Conservation (phyloP, 2,329 filamentous ascomycete species). For the Penicillium fuscoglaucum region DNA sequence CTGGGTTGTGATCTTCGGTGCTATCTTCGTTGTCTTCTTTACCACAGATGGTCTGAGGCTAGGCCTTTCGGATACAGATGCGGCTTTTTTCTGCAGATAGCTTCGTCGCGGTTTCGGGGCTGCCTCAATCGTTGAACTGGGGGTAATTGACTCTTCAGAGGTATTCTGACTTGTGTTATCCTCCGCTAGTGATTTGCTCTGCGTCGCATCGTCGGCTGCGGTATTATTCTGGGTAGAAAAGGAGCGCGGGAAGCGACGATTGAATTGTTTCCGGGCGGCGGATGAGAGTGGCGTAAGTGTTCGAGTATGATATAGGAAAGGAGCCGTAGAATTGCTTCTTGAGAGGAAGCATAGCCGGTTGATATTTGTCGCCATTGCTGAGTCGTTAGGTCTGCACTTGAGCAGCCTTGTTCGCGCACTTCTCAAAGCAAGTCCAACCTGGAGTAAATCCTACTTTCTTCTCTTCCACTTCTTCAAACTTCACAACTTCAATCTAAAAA, state of each 20-base stretch:
- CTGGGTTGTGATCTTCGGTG: constrained; percentile 22
- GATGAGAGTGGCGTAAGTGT: constrained; percentile 49
- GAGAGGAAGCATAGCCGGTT: constrained; percentile 31
- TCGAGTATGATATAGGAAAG: constrained; percentile 72
- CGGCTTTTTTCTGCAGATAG: constrained; percentile 27
- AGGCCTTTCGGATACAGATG: constrained; percentile 7
- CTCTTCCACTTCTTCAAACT: background rate
- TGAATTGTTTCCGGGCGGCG: constrained; percentile 9
- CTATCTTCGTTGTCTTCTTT: constrained; percentile 1
- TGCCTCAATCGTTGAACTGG: background rate
- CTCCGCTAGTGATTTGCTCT: background rate
- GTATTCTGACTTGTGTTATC: constrained; percentile 3
- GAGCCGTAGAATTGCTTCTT: constrained; percentile 48
- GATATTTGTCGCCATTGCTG: constrained; percentile 35
- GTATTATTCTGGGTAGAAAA: constrained; percentile 20
- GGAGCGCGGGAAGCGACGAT: constrained; percentile 12
- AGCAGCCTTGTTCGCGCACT: background rate
- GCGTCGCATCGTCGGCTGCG: background rate
- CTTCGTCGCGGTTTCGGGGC: constrained; percentile 20
- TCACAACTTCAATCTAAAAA: background rate
- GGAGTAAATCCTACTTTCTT: background rate
- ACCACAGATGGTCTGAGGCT: background rate
- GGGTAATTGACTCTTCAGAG: constrained; percentile 5
- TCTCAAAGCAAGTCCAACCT: background rate
- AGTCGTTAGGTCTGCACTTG: background rate